Evolutionary conservation across 164 flowering plant genomes (phyloP), one percentile per base, ranked within the genome.

Genomic region (Taxillus chinensis): DNA sequence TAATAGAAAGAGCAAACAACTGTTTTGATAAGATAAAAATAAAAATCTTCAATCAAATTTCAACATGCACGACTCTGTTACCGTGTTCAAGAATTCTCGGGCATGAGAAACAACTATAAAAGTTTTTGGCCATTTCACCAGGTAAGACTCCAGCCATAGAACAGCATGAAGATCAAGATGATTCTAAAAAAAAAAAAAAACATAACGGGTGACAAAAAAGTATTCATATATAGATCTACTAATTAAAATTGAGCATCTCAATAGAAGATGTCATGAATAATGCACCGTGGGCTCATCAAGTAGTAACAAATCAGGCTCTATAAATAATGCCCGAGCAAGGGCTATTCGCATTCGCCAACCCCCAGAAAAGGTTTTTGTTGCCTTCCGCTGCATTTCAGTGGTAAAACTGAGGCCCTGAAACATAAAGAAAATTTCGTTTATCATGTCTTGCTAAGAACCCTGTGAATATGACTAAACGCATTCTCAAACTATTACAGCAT

Each of bases 101-200:
- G 97, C 99, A 79, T 95, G 99, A 65, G 99, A 95, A 70, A 95
- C 97, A 72, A 95, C 97, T 54, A 95, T 86, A 72, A 89, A 82
- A 64, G 99, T 91, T 74, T 95, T 95, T 45, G 93, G 93, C 99
- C 99, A 95, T 70, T 91, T 91, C 64, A 80, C 68, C 55, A 95
- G 78, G 78, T 95, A 95, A 3, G 89, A 53, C 70, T 95, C 99
- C 72, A 91, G 79, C 99, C 99, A 95, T 8, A 95, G 65, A 67
- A 95, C 99, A 59, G 99, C 97, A 80, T 91, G 97, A 65, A 95
- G 95, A 78, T 95, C 99, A 71, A 95, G 97, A 85, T 95, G 99
- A 64, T 95, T 95, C 99, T 95, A 85, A 66, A 65, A 73, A 67
- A 59, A n/a, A 3, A 56, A 37, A 38, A 2, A 10, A 6, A 64